Percentiles rank a stretch among this genome's conserved stretches.
Evolutionary conservation across 2,329 filamentous ascomycete genomes (phyloP).

Genomic region (Hymenotorrendiella dingleyae): DNA sequence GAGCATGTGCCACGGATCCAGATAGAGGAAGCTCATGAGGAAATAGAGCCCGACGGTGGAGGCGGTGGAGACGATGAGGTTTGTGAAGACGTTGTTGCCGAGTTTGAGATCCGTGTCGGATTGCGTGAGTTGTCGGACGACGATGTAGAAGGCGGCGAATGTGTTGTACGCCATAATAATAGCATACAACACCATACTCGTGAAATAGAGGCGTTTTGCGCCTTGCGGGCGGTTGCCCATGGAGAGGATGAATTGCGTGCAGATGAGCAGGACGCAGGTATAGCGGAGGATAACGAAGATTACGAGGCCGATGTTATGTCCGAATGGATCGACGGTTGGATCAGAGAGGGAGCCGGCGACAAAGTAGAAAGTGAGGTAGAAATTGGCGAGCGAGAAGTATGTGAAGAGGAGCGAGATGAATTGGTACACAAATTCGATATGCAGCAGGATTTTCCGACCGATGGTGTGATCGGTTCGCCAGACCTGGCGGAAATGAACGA

Average conservation of each 20-base stretch:
- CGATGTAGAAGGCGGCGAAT: constrained; percentile 84
- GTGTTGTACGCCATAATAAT: constrained; percentile 95
- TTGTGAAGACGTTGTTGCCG: constrained; percentile 88
- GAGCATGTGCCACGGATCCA: constrained; percentile 99
- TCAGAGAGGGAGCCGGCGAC: constrained; percentile 86
- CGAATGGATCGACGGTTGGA: constrained; percentile 77
- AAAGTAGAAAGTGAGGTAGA: constrained; percentile 98
- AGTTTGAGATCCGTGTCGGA: constrained; percentile 47
- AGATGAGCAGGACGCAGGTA: constrained; percentile 78
- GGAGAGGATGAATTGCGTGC: constrained; percentile 91
- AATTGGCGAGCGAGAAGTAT: constrained; percentile 97
- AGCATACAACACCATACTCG: constrained; percentile 81
- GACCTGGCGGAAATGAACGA: constrained; percentile 90
- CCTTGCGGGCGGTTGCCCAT: constrained; percentile 96
- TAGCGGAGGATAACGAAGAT: constrained; percentile 88
- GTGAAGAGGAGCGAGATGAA: constrained; percentile 90
- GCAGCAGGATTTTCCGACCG: constrained; percentile 80
- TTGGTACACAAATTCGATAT: constrained; percentile 94
- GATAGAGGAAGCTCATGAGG: constrained; percentile 90
- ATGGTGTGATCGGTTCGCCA: constrained; percentile 90
- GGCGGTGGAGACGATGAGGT: constrained; percentile 82
- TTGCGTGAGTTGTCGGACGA: constrained; percentile 66
- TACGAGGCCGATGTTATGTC: constrained; percentile 73
- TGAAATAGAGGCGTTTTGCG: constrained; percentile 82
- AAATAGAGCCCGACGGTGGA: constrained; percentile 94